These are phyloP conservation scores for Groenewaldozyma tartarivorans DNA, from an alignment of 805 yeast genomes.

Conservation along the genomic window DNA sequence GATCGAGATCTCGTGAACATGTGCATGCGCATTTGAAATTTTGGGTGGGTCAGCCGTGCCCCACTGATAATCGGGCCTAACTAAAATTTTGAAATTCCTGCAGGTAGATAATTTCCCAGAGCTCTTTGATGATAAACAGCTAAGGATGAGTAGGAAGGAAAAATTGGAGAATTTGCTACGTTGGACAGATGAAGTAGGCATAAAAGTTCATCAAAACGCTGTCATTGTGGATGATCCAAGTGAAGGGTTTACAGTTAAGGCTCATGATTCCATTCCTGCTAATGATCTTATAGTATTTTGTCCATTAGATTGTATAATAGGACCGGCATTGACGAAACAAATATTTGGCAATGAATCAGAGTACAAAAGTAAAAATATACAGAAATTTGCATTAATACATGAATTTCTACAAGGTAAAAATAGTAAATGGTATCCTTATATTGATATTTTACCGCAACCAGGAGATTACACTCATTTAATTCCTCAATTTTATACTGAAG, in stretches of 20 bases:
- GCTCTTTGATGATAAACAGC: too few species aligned
- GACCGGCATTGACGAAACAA: not conserved
- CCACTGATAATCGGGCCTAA: too few species aligned
- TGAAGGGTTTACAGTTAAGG: not conserved
- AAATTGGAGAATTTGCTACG: not conserved
- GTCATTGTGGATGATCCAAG: not conserved
- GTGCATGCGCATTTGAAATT: too few species aligned
- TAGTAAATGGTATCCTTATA: constrained; percentile 35
- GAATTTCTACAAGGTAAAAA: constrained; percentile 10
- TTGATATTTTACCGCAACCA: constrained; percentile 39
- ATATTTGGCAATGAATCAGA: not conserved
- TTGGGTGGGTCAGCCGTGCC: too few species aligned
- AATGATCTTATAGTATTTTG: not conserved
- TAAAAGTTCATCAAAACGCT: not conserved
- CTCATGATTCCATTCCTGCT: not conserved
- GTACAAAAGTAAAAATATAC: not conserved
- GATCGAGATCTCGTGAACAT: too few species aligned
- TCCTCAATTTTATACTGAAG: constrained; percentile 48
- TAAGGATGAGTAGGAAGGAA: too few species aligned
- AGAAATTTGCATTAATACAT: constrained; percentile 14
- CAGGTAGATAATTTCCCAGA: too few species aligned
- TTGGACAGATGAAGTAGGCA: not conserved
- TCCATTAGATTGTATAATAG: not conserved
- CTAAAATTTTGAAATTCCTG: too few species aligned
- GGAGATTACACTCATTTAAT: constrained; percentile 33